Evolutionary conservation across 768 basidiomycete genomes (phyloP).

Genomic region (Sarcomyxa edulis): DNA sequence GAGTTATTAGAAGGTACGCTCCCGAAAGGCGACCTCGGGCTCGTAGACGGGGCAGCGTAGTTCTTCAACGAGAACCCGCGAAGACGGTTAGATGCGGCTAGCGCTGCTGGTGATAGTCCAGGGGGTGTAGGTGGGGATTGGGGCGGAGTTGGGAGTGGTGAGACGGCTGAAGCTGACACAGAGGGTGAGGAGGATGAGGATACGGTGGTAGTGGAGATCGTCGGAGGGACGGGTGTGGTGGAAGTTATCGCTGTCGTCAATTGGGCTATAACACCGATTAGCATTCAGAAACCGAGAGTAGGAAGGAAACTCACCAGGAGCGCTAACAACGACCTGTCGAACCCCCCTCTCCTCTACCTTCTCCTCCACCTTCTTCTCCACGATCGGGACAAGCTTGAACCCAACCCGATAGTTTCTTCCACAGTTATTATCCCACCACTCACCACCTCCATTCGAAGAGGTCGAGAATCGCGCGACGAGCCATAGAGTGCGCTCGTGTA

Average conservation of each 20-base stretch:
- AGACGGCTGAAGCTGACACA: not conserved
- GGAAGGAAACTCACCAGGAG: constrained; percentile 24
- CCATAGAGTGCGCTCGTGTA: constrained; percentile 51
- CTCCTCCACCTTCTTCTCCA: constrained; percentile 8
- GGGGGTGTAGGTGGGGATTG: not conserved
- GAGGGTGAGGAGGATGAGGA: not conserved
- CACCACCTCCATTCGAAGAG: constrained; percentile 42
- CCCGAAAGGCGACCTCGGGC: no score
- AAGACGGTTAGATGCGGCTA: no score
- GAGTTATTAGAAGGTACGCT: no score
- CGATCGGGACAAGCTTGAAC: no score
- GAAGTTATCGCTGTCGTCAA: not conserved
- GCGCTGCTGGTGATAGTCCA: not conserved
- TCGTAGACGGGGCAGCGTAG: constrained; percentile 27
- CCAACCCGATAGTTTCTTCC: constrained; percentile 72
- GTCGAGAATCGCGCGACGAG: constrained; percentile 51
- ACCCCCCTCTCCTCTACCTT: constrained; percentile 8
- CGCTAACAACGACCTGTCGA: constrained; percentile 14
- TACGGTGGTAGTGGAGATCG: no score
- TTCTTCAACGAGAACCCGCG: no score
- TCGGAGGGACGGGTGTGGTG: not conserved
- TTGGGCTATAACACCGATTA: no score
- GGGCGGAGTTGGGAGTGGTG: not conserved
- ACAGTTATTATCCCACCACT: constrained; percentile 94
- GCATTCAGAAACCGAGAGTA: constrained; percentile 1